phyloP scores from a whole-genome alignment of 441 rosid genomes.

The Viola pubescens region DNA sequence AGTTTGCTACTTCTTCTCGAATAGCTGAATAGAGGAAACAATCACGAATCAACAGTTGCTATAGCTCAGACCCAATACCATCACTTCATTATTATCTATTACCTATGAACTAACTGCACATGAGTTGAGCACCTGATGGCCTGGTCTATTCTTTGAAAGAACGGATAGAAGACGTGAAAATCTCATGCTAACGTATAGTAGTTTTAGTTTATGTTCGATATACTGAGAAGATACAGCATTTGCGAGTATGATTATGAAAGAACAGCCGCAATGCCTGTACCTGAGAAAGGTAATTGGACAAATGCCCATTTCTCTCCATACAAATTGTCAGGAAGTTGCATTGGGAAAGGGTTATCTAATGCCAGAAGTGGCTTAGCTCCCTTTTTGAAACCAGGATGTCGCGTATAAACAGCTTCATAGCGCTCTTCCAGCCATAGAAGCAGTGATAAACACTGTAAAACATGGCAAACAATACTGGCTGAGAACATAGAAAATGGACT shows the following conservation, averaged over 20 bases:
- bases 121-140: not conserved
- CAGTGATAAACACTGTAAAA: constrained; percentile 70
- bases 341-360: constrained; percentile 84
- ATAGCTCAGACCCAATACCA: too few relatives aligned
- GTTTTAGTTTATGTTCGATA: not conserved
- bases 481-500: not conserved
- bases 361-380: constrained; percentile 77
- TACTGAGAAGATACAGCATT: not conserved
- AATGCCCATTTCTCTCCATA: constrained; percentile 94
- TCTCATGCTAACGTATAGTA: not conserved
- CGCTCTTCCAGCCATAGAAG: constrained; percentile 91
- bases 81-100: too few relatives aligned
- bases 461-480: not conserved
- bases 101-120: too few relatives aligned
- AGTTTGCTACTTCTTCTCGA: constrained; percentile 54
- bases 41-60: too few relatives aligned
- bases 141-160: not conserved
- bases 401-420: constrained; percentile 64
- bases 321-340: constrained; percentile 86
- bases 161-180: not conserved
- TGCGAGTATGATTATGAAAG: not conserved
- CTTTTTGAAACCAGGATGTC: constrained; percentile 92
- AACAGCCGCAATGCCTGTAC: constrained; percentile 18
- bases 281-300: constrained; percentile 86
- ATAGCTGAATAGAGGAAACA: constrained; percentile 39